Base-by-base conservation (phyloP, 2,329 filamentous ascomycete genomes). In the Chaetoscypha palmicola region DNA sequence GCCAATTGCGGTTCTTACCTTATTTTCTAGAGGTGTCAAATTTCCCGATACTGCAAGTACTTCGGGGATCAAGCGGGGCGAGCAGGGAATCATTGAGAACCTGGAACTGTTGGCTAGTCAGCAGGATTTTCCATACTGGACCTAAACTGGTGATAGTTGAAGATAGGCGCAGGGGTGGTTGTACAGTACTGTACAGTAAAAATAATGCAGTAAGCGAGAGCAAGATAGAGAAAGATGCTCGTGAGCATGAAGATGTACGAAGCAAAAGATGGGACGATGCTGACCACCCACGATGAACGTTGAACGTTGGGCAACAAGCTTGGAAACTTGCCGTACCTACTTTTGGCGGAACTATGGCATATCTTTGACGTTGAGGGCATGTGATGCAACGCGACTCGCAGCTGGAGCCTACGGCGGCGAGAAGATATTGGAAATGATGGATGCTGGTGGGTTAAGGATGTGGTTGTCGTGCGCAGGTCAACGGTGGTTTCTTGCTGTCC, bases 1-100 rank as follows among this genome's bases (percentile, higher is more conserved):
- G 17, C 32, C 16, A 34, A 17, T 4, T 11, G 28, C 28, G 19
- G 17, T 34, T 48, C 44, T 47, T 39, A 50, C 51, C 49, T 48
- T 38, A 39, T 38, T 47, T 48, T 42, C 16, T 14, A 24, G 47
- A 49, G 47, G 44, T 40, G 32, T 52, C 52, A 49, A 56, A 52
- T 53, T 46, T 52, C 54, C 49, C 40, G 39, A 34, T 38, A 23
- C 30, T 38, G 26, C 35, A 28, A 28, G 7, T 39, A 37, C 36
- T 43, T 48, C 43, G 34, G 43, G 47, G 28, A 42, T 48, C 44
- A 46, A 33, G 36, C 38, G 21, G 41, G 38, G 21, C 17, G 28
- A 12, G 20, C 41, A 24, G 16, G 35, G 41, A 31, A 30, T 32
- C 9, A n/a, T n/a, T n/a, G 10, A 26, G 16, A n/a, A 12, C 20